A percentile compares a stretch with the other conserved stretches of the same genome.
These are phyloP conservation scores for Mycosphaerella arachidis DNA, from an alignment of 2,329 filamentous ascomycete species.

Conservation along the genomic window DNA sequence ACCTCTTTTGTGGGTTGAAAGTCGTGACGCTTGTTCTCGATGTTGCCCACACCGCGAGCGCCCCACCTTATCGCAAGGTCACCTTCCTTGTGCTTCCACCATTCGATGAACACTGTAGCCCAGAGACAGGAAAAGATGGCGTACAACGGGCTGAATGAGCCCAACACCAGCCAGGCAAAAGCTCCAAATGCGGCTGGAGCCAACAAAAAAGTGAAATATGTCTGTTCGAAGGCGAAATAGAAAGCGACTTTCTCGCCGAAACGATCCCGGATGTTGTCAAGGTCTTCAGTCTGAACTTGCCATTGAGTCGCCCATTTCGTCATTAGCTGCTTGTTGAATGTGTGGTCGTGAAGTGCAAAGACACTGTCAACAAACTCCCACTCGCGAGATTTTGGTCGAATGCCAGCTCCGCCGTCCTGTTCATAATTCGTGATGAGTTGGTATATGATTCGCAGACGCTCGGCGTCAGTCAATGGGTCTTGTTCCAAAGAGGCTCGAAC, in stretches of 20 bases:
- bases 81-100: conserved; percentile 89
- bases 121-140: conserved; percentile 76
- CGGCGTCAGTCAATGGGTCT: conserved; percentile 80
- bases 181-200: conserved; percentile 76
- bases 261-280: conserved; percentile 49
- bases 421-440: conserved; percentile 58
- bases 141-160: conserved; percentile 77
- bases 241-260: conserved; percentile 68
- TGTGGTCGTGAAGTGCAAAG: conserved; percentile 49
- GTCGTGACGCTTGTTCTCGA: conserved; percentile 71
- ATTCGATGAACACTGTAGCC: conserved; percentile 86
- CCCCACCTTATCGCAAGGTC: conserved; percentile 86
- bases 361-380: conserved; percentile 49
- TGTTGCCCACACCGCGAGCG: conserved; percentile 74
- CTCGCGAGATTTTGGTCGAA: conserved; percentile 47
- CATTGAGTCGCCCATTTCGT: conserved; percentile 49
- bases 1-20: conserved; percentile 75
- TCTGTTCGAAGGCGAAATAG: conserved; percentile 91
- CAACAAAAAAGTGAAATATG: conserved; percentile 81
- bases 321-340: conserved; percentile 51
- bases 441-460: conserved; percentile 82
- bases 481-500: conserved; percentile 62
- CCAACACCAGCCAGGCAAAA: conserved; percentile 73
- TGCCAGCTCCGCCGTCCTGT: conserved; percentile 47
- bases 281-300: conserved; percentile 44